These are phyloP conservation scores for Phytophthora sp. DNA, from an alignment of 352 stramenopile species.

Conservation along the genomic window DNA sequence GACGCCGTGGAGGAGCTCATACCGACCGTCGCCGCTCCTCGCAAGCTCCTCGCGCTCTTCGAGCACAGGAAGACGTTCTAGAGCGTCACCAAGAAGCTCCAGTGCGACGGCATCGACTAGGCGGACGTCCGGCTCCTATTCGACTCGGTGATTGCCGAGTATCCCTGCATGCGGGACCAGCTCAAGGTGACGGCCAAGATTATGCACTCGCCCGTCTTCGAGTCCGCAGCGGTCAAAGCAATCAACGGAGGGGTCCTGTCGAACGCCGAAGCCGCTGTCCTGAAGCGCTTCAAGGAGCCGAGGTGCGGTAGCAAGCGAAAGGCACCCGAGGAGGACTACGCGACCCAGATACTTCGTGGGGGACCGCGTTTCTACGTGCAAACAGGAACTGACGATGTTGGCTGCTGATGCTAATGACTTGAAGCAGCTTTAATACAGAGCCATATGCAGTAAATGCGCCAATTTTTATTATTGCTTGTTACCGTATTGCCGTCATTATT, in stretches of 20 bases:
- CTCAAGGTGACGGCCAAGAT: neutral
- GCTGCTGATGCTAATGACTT: neutral
- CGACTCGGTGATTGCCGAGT: neutral
- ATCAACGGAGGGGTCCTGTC: neutral
- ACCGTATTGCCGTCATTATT: too few relatives aligned
- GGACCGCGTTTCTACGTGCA: neutral
- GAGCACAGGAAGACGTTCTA: slow-evolving; percentile 26
- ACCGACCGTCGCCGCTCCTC: too few relatives aligned
- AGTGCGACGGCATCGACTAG: slow-evolving; percentile 2
- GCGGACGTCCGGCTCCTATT: neutral
- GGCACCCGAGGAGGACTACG: neutral
- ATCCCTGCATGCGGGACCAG: neutral
- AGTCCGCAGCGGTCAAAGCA: neutral
- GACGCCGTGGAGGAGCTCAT: too few relatives aligned
- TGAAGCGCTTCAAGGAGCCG: neutral
- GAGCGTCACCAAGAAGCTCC: slow-evolving; percentile 12
- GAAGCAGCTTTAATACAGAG: neutral
- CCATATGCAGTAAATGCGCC: neutral
- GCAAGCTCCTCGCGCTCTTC: too few relatives aligned
- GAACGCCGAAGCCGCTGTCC: neutral
- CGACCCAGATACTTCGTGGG: neutral
- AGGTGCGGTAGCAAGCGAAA: neutral
- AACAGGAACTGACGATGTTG: neutral
- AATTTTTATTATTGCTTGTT: neutral
- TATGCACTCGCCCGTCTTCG: too few relatives aligned